Percentiles rank a stretch among this genome's conserved stretches.
Conservation (phyloP, 768 basidiomycete genomes). For the Lanmaoa rubissima region DNA sequence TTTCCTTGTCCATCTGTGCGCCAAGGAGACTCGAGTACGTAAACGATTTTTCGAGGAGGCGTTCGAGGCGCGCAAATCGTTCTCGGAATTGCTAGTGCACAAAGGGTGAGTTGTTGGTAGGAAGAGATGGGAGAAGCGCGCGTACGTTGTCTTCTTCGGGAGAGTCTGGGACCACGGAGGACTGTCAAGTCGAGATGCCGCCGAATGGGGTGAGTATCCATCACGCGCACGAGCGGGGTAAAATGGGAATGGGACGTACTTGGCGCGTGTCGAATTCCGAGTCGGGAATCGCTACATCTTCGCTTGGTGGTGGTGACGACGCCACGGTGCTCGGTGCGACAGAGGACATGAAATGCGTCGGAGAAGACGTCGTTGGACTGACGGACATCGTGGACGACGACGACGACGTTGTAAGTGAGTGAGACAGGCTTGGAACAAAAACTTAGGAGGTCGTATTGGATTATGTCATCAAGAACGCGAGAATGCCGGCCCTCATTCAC, state of each 20-base stretch:
- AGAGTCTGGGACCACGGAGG: slow-evolving; percentile 9
- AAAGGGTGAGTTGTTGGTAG: background rate
- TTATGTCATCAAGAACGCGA: no score
- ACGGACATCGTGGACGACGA: no score
- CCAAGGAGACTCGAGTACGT: slow-evolving; percentile 73
- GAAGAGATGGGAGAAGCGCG: background rate
- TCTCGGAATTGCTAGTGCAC: slow-evolving; percentile 45
- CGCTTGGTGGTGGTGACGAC: no score
- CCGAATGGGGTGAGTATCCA: background rate
- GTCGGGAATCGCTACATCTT: background rate
- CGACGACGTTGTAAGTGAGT: no score
- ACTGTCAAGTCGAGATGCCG: slow-evolving; percentile 1
- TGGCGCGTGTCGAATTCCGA: slow-evolving; percentile 11
- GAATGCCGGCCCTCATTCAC: no score
- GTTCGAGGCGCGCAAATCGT: slow-evolving; percentile 54
- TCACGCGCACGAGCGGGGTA: background rate
- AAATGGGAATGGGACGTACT: slow-evolving; percentile 13
- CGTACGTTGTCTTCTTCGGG: slow-evolving; percentile 25
- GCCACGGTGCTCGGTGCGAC: no score
- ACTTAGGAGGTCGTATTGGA: no score
- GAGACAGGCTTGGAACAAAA: no score
- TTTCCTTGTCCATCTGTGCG: slow-evolving; percentile 68
- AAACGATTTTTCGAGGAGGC: slow-evolving; percentile 71
- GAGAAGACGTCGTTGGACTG: no score
- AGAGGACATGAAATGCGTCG: no score